Evolutionary conservation across 306 rosid species (phyloP).

Genomic region (Quercus alba): DNA sequence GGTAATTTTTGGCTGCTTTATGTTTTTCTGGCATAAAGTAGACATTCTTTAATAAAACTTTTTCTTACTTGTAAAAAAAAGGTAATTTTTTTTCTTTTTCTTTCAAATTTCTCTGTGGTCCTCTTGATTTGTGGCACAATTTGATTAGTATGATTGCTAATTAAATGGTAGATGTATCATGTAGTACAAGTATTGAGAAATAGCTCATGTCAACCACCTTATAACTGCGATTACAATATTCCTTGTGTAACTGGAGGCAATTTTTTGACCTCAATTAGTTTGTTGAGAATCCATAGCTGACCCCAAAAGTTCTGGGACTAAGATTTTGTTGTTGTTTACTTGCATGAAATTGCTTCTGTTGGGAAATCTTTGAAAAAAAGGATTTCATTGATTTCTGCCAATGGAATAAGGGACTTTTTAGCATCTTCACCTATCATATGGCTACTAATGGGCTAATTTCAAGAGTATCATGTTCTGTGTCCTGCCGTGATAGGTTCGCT

Average conservation of each 20-base stretch:
- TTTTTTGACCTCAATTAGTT: background rate
- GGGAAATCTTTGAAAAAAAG: background rate
- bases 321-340: background rate
- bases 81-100: conserved; percentile 3
- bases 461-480: background rate
- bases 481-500: background rate
- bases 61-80: too few relatives aligned
- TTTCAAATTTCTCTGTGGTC: conserved; percentile 12
- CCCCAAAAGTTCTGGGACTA: too few relatives aligned
- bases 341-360: background rate
- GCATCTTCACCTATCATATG: background rate
- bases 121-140: conserved; percentile 1
- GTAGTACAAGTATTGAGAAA: background rate
- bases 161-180: background rate
- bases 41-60: too few relatives aligned
- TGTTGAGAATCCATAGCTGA: too few relatives aligned
- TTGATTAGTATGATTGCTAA: background rate
- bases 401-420: background rate
- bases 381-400: background rate
- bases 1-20: conserved; percentile 32
- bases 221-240: background rate
- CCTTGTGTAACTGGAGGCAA: background rate
- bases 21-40: too few relatives aligned
- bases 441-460: background rate
- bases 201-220: background rate